Evolutionary conservation across 2,329 filamentous ascomycete genomes (phyloP), one percentile per base, ranked within the genome.

Genomic region (Knufia fluminis): DNA sequence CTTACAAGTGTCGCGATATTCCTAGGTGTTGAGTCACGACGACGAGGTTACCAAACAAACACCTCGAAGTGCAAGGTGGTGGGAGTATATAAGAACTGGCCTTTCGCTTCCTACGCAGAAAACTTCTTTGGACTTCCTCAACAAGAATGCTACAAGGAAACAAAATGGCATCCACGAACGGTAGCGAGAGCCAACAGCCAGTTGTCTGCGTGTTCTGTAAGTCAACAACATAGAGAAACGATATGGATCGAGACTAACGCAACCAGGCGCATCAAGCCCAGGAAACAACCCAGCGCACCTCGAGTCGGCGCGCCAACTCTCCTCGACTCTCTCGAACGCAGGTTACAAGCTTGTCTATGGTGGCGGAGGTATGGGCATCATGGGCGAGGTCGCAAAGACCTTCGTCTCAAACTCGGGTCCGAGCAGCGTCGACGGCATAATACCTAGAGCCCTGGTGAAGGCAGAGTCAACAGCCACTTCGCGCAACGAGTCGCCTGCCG

Each of bases 351-450:
- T 98, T 38, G 89, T 97, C 56, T 98, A 97, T 68, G 92, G 92
- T 59, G 92, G 92, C 59, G 92, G 92, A 62, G 97, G 91, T 2
- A 81, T 88, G 32, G 92, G 92, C 8, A 77, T 98, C 40, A 98
- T 98, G 92, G 92, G 92, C 63, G 89, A 96, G 64, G 69, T 97
- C 9, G 88, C 92, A 40, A 84, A 83, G 60, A 90, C 87, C 0
- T 81, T 98, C 23, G 88, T 94, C 58, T 76, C 84, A 0, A 79
- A 96, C 54, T 82, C 83, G 3, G 91, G 92, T 2, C 87, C 90
- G 0, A 67, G 81, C 45, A 71, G 84, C 10, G 92, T 97, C 14
- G 91, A 96, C 70, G 92, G 92, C 62, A 86, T 98, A 65, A 96
- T 98, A 61, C 92, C 92, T 3, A 78, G 83, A 46, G 85, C 91